Base-by-base conservation (phyloP, 2,329 filamentous ascomycete genomes). In the Ophiosphaerella korrae region DNA sequence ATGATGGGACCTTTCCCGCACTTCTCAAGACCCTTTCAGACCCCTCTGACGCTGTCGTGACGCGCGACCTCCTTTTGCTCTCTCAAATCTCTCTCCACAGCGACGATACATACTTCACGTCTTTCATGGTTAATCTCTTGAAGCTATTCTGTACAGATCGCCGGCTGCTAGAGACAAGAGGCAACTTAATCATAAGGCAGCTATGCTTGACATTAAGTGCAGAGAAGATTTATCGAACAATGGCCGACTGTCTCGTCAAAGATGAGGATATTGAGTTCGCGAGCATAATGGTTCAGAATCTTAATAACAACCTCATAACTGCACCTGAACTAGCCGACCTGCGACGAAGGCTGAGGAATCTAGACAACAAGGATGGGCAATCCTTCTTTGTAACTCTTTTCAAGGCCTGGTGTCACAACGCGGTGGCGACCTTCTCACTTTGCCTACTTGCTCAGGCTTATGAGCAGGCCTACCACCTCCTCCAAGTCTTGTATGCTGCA, bases 291-390 rank as follows among this genome's bases (percentile, higher is more conserved):
- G 92, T 99, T 26, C 94, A 99, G 73, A 97, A 97, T 66, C 81
- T 99, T 45, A 99, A 99, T 77, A 99, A 99, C 74, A 99, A 99
- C 66, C 86, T 99, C 47, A 97, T 99, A 60, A 99, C 95, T 1
- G 94, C 95, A 0, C 94, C 95, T 1, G 92, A 99, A 74, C 80
- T 99, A 26, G 86, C 90, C 1, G 95, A 97, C 63, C 80, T 99
- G 56, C 86, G 94, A 39, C 97, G 96, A 73, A 82, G 94, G 37
- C 78, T 99, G 43, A 84, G 94, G 31, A 99, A 96, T 63, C 79
- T 97, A 1, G 94, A 99, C 72, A 91, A 88, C 8, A 92, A 87
- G 87, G 95, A 99, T 59, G 94, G 93, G 0, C 94, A 99, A 78
- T 89, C 88, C 3, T 92, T 99, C 71, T 99, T 99, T 66, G 91